phyloP scores from a whole-genome alignment of 306 rosid genomes.

The Argentina anserina region DNA sequence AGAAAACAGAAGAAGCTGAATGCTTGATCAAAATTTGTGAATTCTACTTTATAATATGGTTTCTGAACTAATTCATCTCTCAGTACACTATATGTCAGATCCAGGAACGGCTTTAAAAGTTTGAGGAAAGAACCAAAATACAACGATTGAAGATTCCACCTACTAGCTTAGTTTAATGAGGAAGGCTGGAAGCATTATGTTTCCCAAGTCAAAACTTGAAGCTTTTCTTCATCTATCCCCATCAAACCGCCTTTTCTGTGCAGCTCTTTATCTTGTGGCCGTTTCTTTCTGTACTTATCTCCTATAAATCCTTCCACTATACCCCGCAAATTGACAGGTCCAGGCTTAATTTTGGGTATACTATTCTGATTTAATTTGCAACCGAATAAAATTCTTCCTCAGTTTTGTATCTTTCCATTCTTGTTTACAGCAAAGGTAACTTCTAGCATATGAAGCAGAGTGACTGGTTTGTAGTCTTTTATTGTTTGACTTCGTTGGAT shows the following conservation, averaged over 20 bases:
- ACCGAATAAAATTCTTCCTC: background rate
- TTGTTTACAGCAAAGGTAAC: background rate
- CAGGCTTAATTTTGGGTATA: background rate
- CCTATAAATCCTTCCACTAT: background rate
- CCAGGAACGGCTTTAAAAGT: conserved; percentile 23
- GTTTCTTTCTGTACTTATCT: background rate
- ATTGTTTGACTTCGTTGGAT: background rate
- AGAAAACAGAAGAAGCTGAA: background rate
- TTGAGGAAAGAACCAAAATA: conserved; percentile 11
- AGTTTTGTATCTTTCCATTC: background rate
- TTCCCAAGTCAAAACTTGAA: conserved; percentile 35
- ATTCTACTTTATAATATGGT: background rate
- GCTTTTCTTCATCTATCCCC: conserved; percentile 13
- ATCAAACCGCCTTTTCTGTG: conserved; percentile 14
- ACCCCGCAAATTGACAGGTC: background rate
- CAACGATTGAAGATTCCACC: conserved; percentile 29
- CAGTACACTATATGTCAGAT: conserved; percentile 36
- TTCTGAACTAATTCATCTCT: conserved; percentile 7
- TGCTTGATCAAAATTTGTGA: background rate
- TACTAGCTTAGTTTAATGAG: conserved; percentile 20
- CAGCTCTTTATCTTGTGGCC: background rate
- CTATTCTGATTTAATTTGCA: background rate
- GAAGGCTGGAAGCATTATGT: conserved; percentile 17
- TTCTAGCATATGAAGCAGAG: background rate
- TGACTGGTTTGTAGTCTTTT: background rate